These are phyloP conservation scores for Benincasa hispida DNA, from an alignment of 306 rosid species.

Conservation along the genomic window DNA sequence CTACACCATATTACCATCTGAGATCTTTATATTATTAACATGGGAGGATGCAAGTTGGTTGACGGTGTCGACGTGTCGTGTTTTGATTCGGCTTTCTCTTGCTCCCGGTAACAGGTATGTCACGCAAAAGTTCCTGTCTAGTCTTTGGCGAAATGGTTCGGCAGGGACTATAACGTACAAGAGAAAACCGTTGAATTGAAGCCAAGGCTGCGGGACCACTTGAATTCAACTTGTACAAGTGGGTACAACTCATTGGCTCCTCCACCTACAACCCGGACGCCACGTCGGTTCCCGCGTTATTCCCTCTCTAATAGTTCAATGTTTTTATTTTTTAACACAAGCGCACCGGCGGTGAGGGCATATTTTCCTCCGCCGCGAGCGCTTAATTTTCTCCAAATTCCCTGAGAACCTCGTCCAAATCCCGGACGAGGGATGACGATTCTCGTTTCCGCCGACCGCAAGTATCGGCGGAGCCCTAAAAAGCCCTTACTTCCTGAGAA, in stretches of 20 bases:
- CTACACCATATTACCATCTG: too few relatives aligned
- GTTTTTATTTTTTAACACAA: neutral
- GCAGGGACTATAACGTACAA: neutral
- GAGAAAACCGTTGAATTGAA: neutral
- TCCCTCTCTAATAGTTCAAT: neutral
- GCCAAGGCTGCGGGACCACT: neutral
- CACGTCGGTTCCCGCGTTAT: conserved; percentile 13
- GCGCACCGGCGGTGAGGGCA: neutral
- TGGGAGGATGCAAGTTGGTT: too few relatives aligned
- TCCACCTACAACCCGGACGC: neutral
- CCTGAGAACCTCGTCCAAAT: neutral
- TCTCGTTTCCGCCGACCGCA: conserved; percentile 21
- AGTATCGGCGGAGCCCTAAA: conserved; percentile 35
- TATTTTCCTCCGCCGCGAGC: neutral
- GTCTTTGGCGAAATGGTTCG: neutral
- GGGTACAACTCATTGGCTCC: conserved; percentile 2
- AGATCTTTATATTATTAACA: too few relatives aligned
- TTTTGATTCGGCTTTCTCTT: conserved; percentile 8
- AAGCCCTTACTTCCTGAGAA: conserved; percentile 15
- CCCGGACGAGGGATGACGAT: conserved; percentile 8
- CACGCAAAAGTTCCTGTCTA: neutral
- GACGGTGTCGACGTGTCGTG: neutral
- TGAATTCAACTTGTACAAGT: neutral
- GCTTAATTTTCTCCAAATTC: neutral
- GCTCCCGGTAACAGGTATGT: neutral